phyloP scores from a whole-genome alignment of 225 moss, liverwort and hornwort species.

The Physcomitrium patens region DNA sequence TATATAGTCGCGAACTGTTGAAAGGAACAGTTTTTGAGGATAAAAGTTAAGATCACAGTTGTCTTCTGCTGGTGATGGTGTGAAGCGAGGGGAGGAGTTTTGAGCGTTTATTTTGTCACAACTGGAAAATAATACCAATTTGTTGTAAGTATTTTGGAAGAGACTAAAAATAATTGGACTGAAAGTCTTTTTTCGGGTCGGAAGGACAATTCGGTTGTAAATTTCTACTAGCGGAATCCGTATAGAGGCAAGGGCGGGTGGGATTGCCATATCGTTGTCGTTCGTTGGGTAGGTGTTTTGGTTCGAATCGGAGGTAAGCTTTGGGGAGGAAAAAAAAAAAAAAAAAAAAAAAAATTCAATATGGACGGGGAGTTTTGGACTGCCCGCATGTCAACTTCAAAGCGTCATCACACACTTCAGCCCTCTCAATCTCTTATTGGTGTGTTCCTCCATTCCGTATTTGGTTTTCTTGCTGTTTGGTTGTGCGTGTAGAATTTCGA shows the following conservation, averaged over 20 bases:
- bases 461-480: neutral
- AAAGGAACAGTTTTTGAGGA: constrained; percentile 14
- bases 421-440: constrained; percentile 55
- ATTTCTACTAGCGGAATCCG: neutral
- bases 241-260: constrained; percentile 10
- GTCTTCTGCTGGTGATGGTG: neutral
- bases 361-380: constrained; percentile 73
- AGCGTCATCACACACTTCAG: constrained; percentile 64
- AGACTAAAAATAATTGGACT: neutral
- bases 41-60: neutral
- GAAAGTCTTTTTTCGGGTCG: neutral
- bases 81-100: constrained; percentile 28
- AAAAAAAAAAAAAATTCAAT: constrained; percentile 3
- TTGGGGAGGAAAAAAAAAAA: constrained; percentile 12
- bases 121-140: neutral
- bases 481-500: neutral
- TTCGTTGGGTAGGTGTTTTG: neutral
- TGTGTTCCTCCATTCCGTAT: constrained; percentile 27
- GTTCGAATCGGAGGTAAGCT: constrained; percentile 19
- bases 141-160: neutral
- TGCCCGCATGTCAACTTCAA: constrained; percentile 64
- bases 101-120: constrained; percentile 2
- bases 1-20: neutral
- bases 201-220: constrained; percentile 13
- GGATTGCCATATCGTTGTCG: constrained; percentile 10